Evolutionary conservation across 2,329 filamentous ascomycete species (phyloP).

Genomic region (Xylaria sp.): DNA sequence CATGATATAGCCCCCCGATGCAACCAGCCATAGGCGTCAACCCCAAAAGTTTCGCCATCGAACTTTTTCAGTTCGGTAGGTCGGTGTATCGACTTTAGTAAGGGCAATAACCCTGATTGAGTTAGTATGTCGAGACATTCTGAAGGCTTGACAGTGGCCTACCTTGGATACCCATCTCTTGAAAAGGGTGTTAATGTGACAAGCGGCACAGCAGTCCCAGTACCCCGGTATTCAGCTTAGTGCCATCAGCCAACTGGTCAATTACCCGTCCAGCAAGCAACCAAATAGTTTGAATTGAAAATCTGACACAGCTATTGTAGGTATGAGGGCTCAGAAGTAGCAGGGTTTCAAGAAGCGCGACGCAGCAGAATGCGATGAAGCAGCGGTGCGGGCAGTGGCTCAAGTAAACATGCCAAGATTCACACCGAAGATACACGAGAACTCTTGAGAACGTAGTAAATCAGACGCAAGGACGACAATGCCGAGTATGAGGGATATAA

Average conservation of each 20-base stretch:
- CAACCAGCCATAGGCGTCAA: conserved; percentile 98
- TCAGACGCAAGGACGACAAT: neutral
- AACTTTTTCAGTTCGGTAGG: conserved; percentile 87
- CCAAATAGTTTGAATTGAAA: neutral
- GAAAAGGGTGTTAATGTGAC: conserved; percentile 7
- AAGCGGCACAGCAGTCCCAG: conserved; percentile 8
- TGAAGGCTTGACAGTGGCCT: conserved; percentile 1
- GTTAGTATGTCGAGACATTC: conserved; percentile 7
- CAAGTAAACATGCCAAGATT: conserved; percentile 34
- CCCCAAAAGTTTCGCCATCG: conserved; percentile 84
- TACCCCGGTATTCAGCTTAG: conserved; percentile 9
- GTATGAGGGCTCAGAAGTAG: neutral
- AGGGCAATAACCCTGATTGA: conserved; percentile 73
- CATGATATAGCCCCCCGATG: conserved; percentile 91
- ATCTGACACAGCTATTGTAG: conserved; percentile 5
- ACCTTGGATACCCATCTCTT: conserved; percentile 43
- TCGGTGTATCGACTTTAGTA: conserved; percentile 96
- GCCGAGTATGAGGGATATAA: neutral
- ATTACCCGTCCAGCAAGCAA: neutral
- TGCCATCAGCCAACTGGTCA: conserved; percentile 18
- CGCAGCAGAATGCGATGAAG: conserved; percentile 23
- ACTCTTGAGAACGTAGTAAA: neutral
- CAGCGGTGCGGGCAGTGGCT: neutral
- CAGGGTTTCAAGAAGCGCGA: conserved; percentile 7
- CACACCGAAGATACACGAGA: conserved; percentile 21